Evolutionary conservation across 2,329 filamentous ascomycete species (phyloP).

Genomic region (Alternaria solani): DNA sequence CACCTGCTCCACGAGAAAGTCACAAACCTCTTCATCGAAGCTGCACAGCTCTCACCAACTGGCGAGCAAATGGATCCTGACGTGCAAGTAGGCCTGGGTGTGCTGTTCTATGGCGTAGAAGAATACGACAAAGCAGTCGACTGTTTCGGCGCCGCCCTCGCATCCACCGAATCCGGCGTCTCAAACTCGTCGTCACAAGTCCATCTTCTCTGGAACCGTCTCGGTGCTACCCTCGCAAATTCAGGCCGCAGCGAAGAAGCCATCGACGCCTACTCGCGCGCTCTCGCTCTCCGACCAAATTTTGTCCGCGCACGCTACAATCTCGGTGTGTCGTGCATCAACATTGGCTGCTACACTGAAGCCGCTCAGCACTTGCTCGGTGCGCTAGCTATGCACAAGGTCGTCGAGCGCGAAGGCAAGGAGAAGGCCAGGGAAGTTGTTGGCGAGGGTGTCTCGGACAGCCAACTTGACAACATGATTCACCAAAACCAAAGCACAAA

Average conservation of each 20-base stretch:
- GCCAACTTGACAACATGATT: slow-evolving; percentile 83
- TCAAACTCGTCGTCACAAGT: slow-evolving; percentile 86
- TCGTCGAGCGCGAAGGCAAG: slow-evolving; percentile 84
- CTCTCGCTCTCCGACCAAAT: slow-evolving; percentile 87
- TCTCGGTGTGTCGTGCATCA: slow-evolving; percentile 94
- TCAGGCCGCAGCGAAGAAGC: slow-evolving; percentile 92
- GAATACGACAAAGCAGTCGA: slow-evolving; percentile 99
- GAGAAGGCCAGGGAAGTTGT: slow-evolving; percentile 86
- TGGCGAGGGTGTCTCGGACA: slow-evolving; percentile 67
- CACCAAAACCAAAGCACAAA: slow-evolving; percentile 97
- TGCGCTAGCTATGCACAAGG: slow-evolving; percentile 93
- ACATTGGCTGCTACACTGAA: slow-evolving; percentile 93
- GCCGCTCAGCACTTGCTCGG: slow-evolving; percentile 92
- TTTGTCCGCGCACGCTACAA: slow-evolving; percentile 98
- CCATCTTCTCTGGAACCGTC: slow-evolving; percentile 95
- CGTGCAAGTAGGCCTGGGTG: slow-evolving; percentile 94
- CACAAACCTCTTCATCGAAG: slow-evolving; percentile 87
- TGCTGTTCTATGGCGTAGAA: slow-evolving; percentile 96
- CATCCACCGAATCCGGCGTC: slow-evolving; percentile 81
- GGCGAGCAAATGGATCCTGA: slow-evolving; percentile 98
- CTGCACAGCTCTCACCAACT: slow-evolving; percentile 88
- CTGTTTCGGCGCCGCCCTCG: slow-evolving; percentile 93
- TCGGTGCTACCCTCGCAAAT: slow-evolving; percentile 95
- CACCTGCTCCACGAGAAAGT: slow-evolving; percentile 89
- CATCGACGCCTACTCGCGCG: slow-evolving; percentile 94